These are phyloP conservation scores for Saccharomyces hybrid DNA, from an alignment of 1,139 yeast genomes.

Conservation along the genomic window DNA sequence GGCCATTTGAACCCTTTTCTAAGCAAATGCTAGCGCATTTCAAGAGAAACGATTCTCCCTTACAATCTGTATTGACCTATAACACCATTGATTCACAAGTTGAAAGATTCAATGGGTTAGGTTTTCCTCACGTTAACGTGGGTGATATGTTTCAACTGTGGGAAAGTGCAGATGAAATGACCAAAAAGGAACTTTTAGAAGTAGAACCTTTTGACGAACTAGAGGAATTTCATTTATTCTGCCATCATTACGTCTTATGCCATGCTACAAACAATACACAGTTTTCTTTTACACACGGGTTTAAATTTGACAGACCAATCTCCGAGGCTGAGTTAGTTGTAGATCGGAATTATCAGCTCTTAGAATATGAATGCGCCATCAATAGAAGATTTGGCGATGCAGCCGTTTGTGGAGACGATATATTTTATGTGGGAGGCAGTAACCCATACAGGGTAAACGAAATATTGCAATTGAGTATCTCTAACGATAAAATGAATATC, in stretches of 20 bases:
- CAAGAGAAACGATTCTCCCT: slow-evolving; percentile 56
- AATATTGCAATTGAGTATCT: slow-evolving; percentile 13
- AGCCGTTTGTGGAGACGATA: background rate
- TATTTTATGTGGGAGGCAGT: slow-evolving; percentile 40
- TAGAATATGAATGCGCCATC: slow-evolving; percentile 3
- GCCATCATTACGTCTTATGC: slow-evolving; percentile 61
- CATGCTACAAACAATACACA: slow-evolving; percentile 47
- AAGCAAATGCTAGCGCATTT: slow-evolving; percentile 71
- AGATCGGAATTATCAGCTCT: slow-evolving; percentile 3
- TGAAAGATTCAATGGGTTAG: slow-evolving; percentile 42
- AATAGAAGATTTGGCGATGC: slow-evolving; percentile 41
- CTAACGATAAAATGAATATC: slow-evolving; percentile 7
- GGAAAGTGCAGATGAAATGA: slow-evolving; percentile 40
- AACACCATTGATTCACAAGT: slow-evolving; percentile 46
- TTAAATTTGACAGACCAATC: slow-evolving; percentile 7
- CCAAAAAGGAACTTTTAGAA: slow-evolving; percentile 39
- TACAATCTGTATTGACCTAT: slow-evolving; percentile 55
- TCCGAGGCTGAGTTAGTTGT: background rate
- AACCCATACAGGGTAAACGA: slow-evolving; percentile 21
- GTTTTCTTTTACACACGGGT: slow-evolving; percentile 11
- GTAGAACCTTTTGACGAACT: slow-evolving; percentile 75
- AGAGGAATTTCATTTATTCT: slow-evolving; percentile 72
- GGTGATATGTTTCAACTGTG: slow-evolving; percentile 50
- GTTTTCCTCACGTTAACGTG: slow-evolving; percentile 45
- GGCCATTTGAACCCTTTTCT: slow-evolving; percentile 58